Conservation (phyloP, 1,284 basidiomycete species). For the Cryptococcus jaspeensis region DNA sequence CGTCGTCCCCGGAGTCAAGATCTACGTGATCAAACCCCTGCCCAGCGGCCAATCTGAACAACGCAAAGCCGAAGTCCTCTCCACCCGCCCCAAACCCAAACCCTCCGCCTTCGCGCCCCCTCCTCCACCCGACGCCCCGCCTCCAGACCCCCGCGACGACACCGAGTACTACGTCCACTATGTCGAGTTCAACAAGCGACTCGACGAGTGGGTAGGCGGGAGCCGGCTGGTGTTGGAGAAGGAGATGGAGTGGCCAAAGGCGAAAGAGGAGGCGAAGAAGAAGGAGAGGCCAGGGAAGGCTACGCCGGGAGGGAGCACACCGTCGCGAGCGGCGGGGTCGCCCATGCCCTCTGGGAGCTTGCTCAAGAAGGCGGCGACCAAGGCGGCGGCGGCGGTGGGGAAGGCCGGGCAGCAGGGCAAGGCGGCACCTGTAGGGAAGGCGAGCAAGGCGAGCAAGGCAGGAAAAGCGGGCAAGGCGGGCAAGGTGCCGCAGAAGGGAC, state of each 20-base stretch:
- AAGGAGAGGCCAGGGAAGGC: slow-evolving; percentile 49
- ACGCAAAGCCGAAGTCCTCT: slow-evolving; percentile 88
- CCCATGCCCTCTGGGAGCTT: slow-evolving; percentile 53
- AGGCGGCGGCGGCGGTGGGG: slow-evolving; percentile 55
- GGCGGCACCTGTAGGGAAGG: slow-evolving; percentile 20
- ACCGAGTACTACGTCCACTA: slow-evolving; percentile 96
- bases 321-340: slow-evolving; percentile 21
- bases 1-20: slow-evolving; percentile 86
- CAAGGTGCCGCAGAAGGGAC: slow-evolving; percentile 58
- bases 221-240: slow-evolving; percentile 77
- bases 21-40: slow-evolving; percentile 78
- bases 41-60: slow-evolving; percentile 74
- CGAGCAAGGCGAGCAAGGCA: slow-evolving; percentile 32
- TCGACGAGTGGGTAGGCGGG: slow-evolving; percentile 97
- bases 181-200: slow-evolving; percentile 96
- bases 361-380: slow-evolving; percentile 72
- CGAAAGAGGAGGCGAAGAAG: slow-evolving; percentile 43
- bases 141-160: slow-evolving; percentile 59
- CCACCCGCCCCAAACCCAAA: slow-evolving; percentile 76
- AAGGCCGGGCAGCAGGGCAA: slow-evolving; percentile 15
- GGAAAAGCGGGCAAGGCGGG: slow-evolving; percentile 27
- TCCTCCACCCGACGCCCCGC: slow-evolving; percentile 57
- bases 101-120: slow-evolving; percentile 58
- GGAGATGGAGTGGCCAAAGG: slow-evolving; percentile 87
- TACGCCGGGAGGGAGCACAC: slow-evolving; percentile 34